These are phyloP conservation scores for Candida fluviatilis DNA, from an alignment of 805 yeast genomes.

Conservation along the genomic window DNA sequence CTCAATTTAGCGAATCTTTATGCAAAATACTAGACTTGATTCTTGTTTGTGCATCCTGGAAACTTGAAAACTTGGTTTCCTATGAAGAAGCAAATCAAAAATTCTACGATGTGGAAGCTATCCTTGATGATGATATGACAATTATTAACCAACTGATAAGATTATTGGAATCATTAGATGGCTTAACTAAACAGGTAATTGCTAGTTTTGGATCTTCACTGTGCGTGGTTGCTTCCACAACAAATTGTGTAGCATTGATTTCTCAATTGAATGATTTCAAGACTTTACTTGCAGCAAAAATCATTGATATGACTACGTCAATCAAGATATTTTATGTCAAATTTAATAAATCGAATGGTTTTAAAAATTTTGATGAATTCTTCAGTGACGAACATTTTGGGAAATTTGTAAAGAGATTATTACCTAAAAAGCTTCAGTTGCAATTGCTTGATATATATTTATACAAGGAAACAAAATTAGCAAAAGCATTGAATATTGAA, in stretches of 20 bases:
- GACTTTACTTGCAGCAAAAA: slow-evolving; percentile 18
- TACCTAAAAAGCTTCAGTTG: slow-evolving; percentile 26
- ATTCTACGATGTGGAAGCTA: slow-evolving; percentile 18
- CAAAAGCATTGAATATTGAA: slow-evolving; percentile 29
- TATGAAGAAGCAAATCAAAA: slow-evolving; percentile 16
- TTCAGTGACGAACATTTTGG: slow-evolving; percentile 20
- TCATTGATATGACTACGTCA: slow-evolving; percentile 30
- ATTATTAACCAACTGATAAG: slow-evolving; percentile 12
- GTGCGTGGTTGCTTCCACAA: background rate
- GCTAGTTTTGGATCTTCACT: background rate
- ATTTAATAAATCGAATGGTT: slow-evolving; percentile 21
- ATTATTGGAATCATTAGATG: background rate
- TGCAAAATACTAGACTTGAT: slow-evolving; percentile 21
- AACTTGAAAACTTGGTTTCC: slow-evolving; percentile 27
- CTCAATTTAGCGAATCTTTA: slow-evolving; percentile 13
- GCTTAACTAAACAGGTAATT: background rate
- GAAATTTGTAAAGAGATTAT: slow-evolving; percentile 13
- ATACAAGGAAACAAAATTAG: slow-evolving; percentile 44
- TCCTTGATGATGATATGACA: slow-evolving; percentile 17
- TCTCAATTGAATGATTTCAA: slow-evolving; percentile 11
- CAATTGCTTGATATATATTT: slow-evolving; percentile 42
- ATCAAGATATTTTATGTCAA: slow-evolving; percentile 31
- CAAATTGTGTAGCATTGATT: background rate
- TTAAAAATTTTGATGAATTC: slow-evolving; percentile 30
- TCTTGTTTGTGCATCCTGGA: slow-evolving; percentile 27